Base-by-base conservation (phyloP, 257 asterid species). In the Petunia secreta region DNA sequence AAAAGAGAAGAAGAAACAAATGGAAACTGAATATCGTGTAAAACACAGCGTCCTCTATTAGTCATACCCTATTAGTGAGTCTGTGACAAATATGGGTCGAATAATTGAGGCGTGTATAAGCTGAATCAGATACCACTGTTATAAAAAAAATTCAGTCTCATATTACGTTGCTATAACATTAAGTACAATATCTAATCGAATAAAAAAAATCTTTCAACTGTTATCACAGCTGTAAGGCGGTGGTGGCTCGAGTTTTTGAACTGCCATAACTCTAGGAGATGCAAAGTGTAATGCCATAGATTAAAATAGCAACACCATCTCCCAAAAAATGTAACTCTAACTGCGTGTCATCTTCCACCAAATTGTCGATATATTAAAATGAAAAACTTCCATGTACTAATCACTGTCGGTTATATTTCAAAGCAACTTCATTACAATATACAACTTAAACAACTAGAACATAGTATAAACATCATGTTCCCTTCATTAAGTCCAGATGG, bases 401-500 rank as follows among this genome's bases (percentile, higher is more conserved):
- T 52, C 57, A 25, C 25, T 25, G 25, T 25, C 25, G 25, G 25
- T 25, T 0, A 25, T 25, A 25, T 25, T 25, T 0, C 25, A 25
- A 25, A 25, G 25, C 25, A 25, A 25, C 25, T 25, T 25, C 25
- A 25, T 25, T 25, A 25, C 25, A 25, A 25, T 25, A 25, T 25
- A 25, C 25, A 25, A 25, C 25, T 25, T 25, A 25, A 0, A 25
- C 25, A 25, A 25, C 25, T 25, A 25, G 25, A 52, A 25, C 66
- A 60, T 8, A 60, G 64, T 16, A 3, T 68, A 57, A 41, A n/a
- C 3, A 40, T n/a, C 54, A 75, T 15, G 54, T 15, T 55, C 64
- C 53, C 68, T 44, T 76, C 16, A 60, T 57, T 57, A 76, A 44
- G 69, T 55, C 55, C 52, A 40, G 52, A 55, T 76, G 5, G 34